A percentile compares a stretch with the other conserved stretches of the same genome.
Conservation (phyloP, 2,329 filamentous ascomycete species). For the Cladorrhinum sp. region DNA sequence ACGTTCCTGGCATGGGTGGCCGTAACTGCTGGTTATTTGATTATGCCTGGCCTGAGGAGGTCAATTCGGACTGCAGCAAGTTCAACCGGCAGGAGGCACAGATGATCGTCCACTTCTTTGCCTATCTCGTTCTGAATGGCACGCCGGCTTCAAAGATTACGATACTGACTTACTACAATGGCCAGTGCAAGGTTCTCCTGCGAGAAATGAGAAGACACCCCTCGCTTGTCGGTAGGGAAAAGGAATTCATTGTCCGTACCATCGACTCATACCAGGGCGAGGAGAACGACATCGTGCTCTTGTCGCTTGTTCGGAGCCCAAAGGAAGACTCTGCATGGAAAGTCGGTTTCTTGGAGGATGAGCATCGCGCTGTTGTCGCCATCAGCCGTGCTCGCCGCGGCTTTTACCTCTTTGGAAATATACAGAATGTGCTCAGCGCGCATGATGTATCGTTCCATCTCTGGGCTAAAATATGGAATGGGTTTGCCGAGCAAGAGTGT, state of each 20-base stretch:
- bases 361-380: conserved; percentile 57
- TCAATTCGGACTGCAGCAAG: conserved; percentile 62
- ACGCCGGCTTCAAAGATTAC: conserved; percentile 63
- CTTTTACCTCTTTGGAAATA: conserved; percentile 83
- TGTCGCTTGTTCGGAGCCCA: conserved; percentile 78
- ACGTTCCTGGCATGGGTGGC: conserved; percentile 46
- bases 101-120: conserved; percentile 71
- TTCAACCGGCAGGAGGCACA: conserved; percentile 69
- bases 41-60: conserved; percentile 59
- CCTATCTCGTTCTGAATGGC: conserved; percentile 70
- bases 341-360: conserved; percentile 72
- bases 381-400: conserved; percentile 70
- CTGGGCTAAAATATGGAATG: conserved; percentile 50
- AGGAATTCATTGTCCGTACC: conserved; percentile 63
- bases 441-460: conserved; percentile 37
- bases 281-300: conserved; percentile 78
- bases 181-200: conserved; percentile 67
- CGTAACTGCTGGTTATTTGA: conserved; percentile 42
- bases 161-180: conserved; percentile 83
- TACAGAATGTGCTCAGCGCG: conserved; percentile 48
- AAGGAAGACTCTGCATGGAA: conserved; percentile 34
- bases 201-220: conserved; percentile 39
- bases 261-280: conserved; percentile 91
- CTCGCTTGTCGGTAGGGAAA: conserved; percentile 28
- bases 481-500: conserved; percentile 41